phyloP scores from a whole-genome alignment of 257 asterid genomes.

The Salvia rosmarinus region DNA sequence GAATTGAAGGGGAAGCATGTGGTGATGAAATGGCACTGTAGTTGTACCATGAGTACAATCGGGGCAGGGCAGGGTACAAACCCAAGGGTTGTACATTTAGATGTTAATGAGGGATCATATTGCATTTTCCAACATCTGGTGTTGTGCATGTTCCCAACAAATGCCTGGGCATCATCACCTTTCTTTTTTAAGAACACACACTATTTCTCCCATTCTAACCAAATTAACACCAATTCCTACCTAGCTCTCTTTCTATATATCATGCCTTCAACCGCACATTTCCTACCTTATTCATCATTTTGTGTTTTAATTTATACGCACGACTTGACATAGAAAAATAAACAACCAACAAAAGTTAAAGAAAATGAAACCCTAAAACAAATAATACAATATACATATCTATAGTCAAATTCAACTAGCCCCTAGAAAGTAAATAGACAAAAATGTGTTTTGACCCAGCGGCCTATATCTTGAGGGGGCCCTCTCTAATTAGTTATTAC shows the following conservation, averaged over 20 bases:
- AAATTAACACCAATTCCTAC: constrained; percentile 15
- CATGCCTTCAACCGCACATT: background rate
- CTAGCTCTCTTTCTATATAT: background rate
- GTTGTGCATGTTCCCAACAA: constrained; percentile 70
- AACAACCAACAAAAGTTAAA: no score
- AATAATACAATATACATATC: background rate
- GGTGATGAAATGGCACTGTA: constrained; percentile 1
- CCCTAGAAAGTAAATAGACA: background rate
- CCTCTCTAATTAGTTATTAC: background rate
- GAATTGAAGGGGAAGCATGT: background rate
- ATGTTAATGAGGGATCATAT: background rate
- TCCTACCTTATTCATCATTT: background rate
- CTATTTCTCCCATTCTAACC: constrained; percentile 23
- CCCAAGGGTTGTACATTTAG: background rate
- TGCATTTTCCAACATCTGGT: constrained; percentile 50
- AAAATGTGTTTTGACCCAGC: background rate
- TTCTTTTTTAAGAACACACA: constrained; percentile 39
- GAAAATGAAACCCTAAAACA: no score
- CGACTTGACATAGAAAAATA: no score
- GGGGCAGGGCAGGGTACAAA: constrained; percentile 3
- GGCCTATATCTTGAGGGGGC: background rate
- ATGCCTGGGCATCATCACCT: constrained; percentile 52
- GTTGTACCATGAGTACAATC: constrained; percentile 27
- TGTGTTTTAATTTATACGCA: no score
- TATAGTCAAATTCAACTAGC: background rate